Conservation (phyloP, 331 rosid genomes). For the Saraca asoca region DNA sequence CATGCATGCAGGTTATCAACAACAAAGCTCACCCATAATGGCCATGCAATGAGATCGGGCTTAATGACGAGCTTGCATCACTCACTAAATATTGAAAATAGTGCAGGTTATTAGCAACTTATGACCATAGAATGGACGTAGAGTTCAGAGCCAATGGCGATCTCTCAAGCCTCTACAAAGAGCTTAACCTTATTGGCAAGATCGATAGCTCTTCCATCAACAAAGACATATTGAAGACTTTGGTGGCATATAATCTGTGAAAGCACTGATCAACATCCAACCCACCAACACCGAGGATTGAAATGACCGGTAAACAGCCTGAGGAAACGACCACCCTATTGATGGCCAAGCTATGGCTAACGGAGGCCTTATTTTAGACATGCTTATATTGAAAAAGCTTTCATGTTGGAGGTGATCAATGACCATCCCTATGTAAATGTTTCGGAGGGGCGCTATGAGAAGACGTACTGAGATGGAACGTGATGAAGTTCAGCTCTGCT, state of each 20-base stretch:
- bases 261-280: conserved; percentile 54
- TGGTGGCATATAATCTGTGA: conserved; percentile 61
- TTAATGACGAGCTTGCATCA: no score
- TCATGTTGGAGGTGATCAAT: conserved; percentile 28
- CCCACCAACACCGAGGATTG: conserved; percentile 43
- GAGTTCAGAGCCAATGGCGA: conserved; percentile 52
- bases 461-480: conserved; percentile 68
- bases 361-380: conserved; percentile 78
- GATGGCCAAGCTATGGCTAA: conserved; percentile 95
- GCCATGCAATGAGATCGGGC: no score
- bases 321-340: conserved; percentile 92
- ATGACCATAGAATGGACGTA: conserved; percentile 64
- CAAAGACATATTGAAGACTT: conserved; percentile 57
- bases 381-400: conserved; percentile 59
- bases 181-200: conserved; percentile 39
- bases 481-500: conserved; percentile 45
- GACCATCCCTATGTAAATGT: conserved; percentile 57
- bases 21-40: no score
- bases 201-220: conserved; percentile 39
- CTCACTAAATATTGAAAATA: no score
- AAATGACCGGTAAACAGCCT: conserved; percentile 73
- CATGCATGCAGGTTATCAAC: no score
- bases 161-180: conserved; percentile 38
- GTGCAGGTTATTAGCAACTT: conserved; percentile 76
- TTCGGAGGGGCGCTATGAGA: conserved; percentile 99